Evolutionary conservation across 495 filamentous ascomycete genomes (phyloP).

Genomic region (Penicillium egyptiacum): DNA sequence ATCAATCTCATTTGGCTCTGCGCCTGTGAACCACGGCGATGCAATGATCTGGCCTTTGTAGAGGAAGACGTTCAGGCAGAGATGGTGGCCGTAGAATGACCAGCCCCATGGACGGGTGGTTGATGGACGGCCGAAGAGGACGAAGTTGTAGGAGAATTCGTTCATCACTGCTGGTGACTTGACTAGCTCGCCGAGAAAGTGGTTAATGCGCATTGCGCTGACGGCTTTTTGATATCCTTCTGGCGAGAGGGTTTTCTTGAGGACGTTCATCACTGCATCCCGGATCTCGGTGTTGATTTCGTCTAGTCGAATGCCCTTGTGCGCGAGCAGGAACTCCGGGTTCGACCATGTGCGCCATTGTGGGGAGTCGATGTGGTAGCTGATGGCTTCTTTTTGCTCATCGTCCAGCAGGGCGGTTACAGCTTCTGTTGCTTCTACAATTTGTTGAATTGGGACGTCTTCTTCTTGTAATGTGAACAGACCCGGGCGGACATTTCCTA

Average conservation of each 20-base stretch:
- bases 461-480: slow-evolving; percentile 64
- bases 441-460: slow-evolving; percentile 55
- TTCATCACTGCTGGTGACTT: slow-evolving; percentile 63
- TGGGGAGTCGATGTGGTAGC: slow-evolving; percentile 64
- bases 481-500: slow-evolving; percentile 53
- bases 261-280: slow-evolving; percentile 51
- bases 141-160: slow-evolving; percentile 73
- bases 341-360: slow-evolving; percentile 78
- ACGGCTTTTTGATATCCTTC: slow-evolving; percentile 71
- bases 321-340: slow-evolving; percentile 63
- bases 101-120: slow-evolving; percentile 63
- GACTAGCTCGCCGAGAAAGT: slow-evolving; percentile 71
- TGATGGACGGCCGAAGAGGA: slow-evolving; percentile 58
- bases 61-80: slow-evolving; percentile 68
- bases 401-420: slow-evolving; percentile 47
- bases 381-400: slow-evolving; percentile 46
- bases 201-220: slow-evolving; percentile 72
- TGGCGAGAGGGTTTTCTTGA: slow-evolving; percentile 58
- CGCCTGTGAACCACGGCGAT: slow-evolving; percentile 72
- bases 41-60: slow-evolving; percentile 59
- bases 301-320: slow-evolving; percentile 68
- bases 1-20: slow-evolving; percentile 74
- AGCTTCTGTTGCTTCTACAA: slow-evolving; percentile 48
- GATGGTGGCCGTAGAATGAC: slow-evolving; percentile 74
- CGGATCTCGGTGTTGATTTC: slow-evolving; percentile 46